Percentiles rank a stretch among this genome's conserved stretches.
These are phyloP conservation scores for Cytospora paraplurivora DNA, from an alignment of 2,329 filamentous ascomycete genomes.

Conservation along the genomic window DNA sequence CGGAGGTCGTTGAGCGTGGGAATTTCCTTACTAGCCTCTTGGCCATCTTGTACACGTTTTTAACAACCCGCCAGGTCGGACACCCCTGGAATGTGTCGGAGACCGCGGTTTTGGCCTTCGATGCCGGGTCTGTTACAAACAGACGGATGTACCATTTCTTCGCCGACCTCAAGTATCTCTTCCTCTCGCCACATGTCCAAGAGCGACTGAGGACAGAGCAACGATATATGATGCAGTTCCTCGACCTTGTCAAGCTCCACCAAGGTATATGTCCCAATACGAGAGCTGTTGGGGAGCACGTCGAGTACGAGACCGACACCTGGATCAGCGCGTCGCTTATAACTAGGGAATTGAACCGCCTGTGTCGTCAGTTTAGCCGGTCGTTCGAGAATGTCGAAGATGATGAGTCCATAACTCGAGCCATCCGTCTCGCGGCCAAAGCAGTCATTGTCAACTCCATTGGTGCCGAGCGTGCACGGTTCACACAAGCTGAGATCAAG, in stretches of 20 bases:
- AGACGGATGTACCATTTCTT: slow-evolving; percentile 98
- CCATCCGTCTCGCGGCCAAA: slow-evolving; percentile 75
- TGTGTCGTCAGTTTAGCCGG: slow-evolving; percentile 86
- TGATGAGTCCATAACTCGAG: slow-evolving; percentile 69
- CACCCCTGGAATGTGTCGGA: slow-evolving; percentile 88
- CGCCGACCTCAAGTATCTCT: slow-evolving; percentile 87
- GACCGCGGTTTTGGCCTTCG: slow-evolving; percentile 85
- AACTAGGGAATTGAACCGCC: slow-evolving; percentile 89
- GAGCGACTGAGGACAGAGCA: slow-evolving; percentile 79
- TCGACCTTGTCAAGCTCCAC: slow-evolving; percentile 93
- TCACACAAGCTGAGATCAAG: slow-evolving; percentile 85
- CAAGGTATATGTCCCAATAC: slow-evolving; percentile 97
- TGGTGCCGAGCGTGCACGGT: slow-evolving; percentile 83
- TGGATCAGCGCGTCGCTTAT: slow-evolving; percentile 97
- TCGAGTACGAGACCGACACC: slow-evolving; percentile 96
- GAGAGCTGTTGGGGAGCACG: slow-evolving; percentile 88
- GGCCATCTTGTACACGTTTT: slow-evolving; percentile 95
- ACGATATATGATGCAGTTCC: slow-evolving; percentile 88
- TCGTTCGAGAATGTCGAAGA: slow-evolving; percentile 73
- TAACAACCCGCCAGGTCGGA: slow-evolving; percentile 93
- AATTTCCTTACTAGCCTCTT: slow-evolving; percentile 96
- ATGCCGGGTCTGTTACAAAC: slow-evolving; percentile 93
- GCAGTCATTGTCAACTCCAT: slow-evolving; percentile 86
- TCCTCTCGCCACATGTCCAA: slow-evolving; percentile 86
- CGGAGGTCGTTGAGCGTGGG: slow-evolving; percentile 89